Percentiles rank a stretch among this genome's conserved stretches.
Evolutionary conservation across 106 monocot genomes (phyloP).

Genomic region (Xerophyta viscosa): DNA sequence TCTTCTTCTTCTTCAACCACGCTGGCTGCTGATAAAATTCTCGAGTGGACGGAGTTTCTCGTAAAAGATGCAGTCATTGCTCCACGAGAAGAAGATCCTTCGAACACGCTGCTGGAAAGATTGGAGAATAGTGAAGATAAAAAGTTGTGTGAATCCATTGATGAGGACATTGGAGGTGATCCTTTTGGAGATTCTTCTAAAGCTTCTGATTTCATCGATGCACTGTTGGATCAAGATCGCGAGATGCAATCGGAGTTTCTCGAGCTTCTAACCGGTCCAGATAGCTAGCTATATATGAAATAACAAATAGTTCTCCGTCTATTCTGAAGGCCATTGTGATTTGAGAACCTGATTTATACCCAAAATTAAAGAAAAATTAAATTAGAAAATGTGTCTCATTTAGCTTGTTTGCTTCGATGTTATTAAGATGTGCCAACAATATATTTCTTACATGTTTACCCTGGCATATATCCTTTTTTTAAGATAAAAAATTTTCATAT

Average conservation of each 20-base stretch:
- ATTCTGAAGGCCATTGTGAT: too few species aligned
- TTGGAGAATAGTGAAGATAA: not conserved
- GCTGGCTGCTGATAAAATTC: not conserved
- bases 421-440: too few species aligned
- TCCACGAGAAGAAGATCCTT: not conserved
- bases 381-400: too few species aligned
- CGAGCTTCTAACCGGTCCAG: constrained; percentile 10
- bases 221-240: constrained; percentile 39
- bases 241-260: constrained; percentile 31
- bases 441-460: too few species aligned
- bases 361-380: too few species aligned
- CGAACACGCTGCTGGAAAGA: not conserved
- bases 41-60: constrained; percentile 51
- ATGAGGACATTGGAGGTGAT: constrained; percentile 1
- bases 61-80: constrained; percentile 18
- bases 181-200: not conserved
- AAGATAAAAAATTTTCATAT: too few species aligned
- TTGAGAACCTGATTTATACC: too few species aligned
- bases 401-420: too few species aligned
- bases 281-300: too few species aligned
- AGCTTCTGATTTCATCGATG: constrained; percentile 34
- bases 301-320: too few species aligned
- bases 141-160: not conserved
- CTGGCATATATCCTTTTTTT: too few species aligned
- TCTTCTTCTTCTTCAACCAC: constrained; percentile 7